Evolutionary conservation across 164 flowering plant species (phyloP).

Genomic region (Pachysandra terminalis): DNA sequence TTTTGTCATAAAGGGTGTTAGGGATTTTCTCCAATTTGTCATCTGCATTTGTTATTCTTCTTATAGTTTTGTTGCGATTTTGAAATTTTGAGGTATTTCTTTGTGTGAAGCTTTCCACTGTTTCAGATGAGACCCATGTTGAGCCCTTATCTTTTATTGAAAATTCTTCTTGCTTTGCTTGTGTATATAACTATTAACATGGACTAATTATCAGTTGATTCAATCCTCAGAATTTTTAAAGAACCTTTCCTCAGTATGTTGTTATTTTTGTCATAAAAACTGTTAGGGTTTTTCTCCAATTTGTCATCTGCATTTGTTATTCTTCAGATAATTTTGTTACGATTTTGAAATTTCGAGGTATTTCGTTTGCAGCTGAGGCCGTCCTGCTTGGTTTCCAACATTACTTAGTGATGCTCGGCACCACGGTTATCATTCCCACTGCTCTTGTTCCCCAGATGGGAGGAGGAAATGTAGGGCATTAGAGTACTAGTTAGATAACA

Average conservation of each 20-base stretch:
- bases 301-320: neutral
- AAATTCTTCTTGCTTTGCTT: too few species aligned
- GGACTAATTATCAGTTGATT: too few species aligned
- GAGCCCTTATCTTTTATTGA: too few species aligned
- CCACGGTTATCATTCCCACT: constrained; percentile 53
- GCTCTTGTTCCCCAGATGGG: constrained; percentile 68
- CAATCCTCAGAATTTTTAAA: neutral
- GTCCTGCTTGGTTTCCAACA: constrained; percentile 63
- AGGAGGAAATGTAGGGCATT: constrained; percentile 44
- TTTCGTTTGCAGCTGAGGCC: constrained; percentile 49
- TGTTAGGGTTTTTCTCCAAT: neutral
- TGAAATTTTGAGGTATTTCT: constrained; percentile 6
- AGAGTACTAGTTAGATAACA: neutral
- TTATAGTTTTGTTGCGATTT: neutral
- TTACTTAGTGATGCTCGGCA: constrained; percentile 63
- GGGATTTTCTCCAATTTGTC: neutral
- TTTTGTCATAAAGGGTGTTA: neutral
- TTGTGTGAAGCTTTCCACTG: neutral
- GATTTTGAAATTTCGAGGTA: too few species aligned
- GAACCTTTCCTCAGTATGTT: neutral
- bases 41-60: neutral
- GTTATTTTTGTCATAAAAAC: neutral
- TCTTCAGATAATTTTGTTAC: too few species aligned
- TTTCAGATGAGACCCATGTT: too few species aligned
- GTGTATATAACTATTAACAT: too few species aligned